Percentiles rank a stretch among this genome's conserved stretches.
phyloP scores from a whole-genome alignment of 805 yeast genomes.

The Ogataea ramenticola region DNA sequence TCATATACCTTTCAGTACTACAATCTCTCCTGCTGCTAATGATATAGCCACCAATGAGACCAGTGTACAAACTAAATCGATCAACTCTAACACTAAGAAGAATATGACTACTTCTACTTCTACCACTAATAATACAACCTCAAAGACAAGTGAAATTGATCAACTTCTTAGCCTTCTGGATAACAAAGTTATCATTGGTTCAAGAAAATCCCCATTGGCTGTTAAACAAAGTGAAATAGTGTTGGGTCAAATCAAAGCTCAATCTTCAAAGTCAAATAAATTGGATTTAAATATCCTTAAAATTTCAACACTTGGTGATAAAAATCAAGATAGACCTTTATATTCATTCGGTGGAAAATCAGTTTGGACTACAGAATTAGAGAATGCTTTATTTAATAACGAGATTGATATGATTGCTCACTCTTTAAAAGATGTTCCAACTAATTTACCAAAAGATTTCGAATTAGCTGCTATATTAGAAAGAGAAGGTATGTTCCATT shows the following conservation, averaged over 20 bases:
- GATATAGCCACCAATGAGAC: neutral
- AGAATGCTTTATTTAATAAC: constrained; percentile 61
- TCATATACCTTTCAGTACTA: neutral
- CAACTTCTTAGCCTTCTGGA: neutral
- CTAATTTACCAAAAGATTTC: constrained; percentile 81
- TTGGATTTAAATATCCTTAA: constrained; percentile 71
- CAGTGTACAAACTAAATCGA: neutral
- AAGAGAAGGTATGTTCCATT: constrained; percentile 46
- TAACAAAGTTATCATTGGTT: constrained; percentile 53
- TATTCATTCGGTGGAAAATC: constrained; percentile 96
- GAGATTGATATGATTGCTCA: constrained; percentile 85
- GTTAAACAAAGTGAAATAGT: constrained; percentile 79
- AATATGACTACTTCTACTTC: neutral
- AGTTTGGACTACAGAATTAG: constrained; percentile 93
- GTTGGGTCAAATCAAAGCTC: constrained; percentile 33
- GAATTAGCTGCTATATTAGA: constrained; percentile 80
- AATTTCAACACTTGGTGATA: constrained; percentile 84
- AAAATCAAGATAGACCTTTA: constrained; percentile 74
- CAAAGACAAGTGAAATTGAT: neutral
- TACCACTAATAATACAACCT: neutral
- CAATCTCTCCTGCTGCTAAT: neutral
- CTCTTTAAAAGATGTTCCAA: constrained; percentile 88
- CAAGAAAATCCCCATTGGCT: constrained; percentile 83
- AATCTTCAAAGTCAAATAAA: constrained; percentile 40
- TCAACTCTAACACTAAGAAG: no score